Evolutionary conservation across 2,329 filamentous ascomycete genomes (phyloP).

Genomic region (Clarireedia homoeocarpa): DNA sequence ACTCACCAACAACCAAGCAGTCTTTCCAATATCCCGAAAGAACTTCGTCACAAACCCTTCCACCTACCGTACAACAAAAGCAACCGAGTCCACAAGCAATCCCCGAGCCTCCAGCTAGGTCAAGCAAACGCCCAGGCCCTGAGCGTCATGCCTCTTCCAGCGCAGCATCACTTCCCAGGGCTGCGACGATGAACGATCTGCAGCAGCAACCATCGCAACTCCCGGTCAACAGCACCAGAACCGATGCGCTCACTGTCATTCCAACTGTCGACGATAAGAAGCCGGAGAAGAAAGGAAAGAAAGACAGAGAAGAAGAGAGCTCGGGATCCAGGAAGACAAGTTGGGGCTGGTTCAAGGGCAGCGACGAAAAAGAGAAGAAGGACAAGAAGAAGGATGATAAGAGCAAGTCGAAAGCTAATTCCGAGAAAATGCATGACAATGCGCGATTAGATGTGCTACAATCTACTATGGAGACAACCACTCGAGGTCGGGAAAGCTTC

Average conservation of each 20-base stretch:
- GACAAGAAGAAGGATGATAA: slow-evolving; percentile 55
- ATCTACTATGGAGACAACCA: slow-evolving; percentile 68
- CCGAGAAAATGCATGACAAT: slow-evolving; percentile 62
- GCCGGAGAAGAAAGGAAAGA: slow-evolving; percentile 66
- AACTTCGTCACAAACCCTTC: slow-evolving; percentile 6
- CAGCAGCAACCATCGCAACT: slow-evolving; percentile 57
- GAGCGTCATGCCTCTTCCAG: slow-evolving; percentile 23
- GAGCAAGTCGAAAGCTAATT: slow-evolving; percentile 51
- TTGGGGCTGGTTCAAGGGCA: slow-evolving; percentile 76
- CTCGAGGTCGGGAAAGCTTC: slow-evolving; percentile 71
- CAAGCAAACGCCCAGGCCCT: slow-evolving; percentile 34
- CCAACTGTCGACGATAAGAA: slow-evolving; percentile 75
- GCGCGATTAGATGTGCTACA: slow-evolving; percentile 81
- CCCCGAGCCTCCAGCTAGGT: slow-evolving; percentile 41
- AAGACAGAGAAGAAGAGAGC: slow-evolving; percentile 50
- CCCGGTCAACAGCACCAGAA: slow-evolving; percentile 61
- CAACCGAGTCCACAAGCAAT: slow-evolving; percentile 25
- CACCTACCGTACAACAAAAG: slow-evolving; percentile 39
- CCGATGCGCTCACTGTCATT: slow-evolving; percentile 73
- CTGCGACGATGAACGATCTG: slow-evolving; percentile 46
- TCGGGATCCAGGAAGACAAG: slow-evolving; percentile 63
- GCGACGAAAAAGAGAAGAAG: slow-evolving; percentile 67
- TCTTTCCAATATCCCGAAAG: slow-evolving; percentile 9
- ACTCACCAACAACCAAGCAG: slow-evolving; percentile 12
- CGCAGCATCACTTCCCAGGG: slow-evolving; percentile 2